Conservation (phyloP, 108 stramenopile genomes). For the Skeletonema menzelii region DNA sequence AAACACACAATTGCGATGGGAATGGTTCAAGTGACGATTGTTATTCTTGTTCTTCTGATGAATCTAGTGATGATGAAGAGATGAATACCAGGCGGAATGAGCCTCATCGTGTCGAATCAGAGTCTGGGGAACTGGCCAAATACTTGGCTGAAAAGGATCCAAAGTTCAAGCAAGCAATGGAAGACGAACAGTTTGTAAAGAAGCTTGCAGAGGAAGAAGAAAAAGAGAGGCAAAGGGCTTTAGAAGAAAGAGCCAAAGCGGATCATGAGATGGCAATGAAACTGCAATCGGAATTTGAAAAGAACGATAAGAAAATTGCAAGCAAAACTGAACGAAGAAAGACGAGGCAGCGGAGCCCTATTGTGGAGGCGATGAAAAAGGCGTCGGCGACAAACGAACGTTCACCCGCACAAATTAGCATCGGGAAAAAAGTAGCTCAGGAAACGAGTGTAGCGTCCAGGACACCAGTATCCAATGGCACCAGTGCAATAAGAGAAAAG, state of each 20-base stretch:
- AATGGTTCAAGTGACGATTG: constrained; percentile 41
- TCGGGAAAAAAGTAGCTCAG: too few relatives aligned
- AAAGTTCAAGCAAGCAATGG: constrained; percentile 19
- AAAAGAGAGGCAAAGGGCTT: neutral
- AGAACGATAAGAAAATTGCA: neutral
- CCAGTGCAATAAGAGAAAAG: neutral
- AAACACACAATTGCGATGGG: constrained; percentile 1
- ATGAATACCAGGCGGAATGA: constrained; percentile 1
- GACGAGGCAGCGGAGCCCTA: constrained; percentile 8
- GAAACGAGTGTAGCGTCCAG: neutral
- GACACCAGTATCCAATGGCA: neutral
- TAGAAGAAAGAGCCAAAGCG: constrained; percentile 1
- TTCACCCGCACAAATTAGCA: neutral
- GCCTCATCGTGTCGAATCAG: constrained; percentile 11
- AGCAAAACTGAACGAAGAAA: neutral
- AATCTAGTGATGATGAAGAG: constrained; percentile 6
- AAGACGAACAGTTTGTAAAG: constrained; percentile 27
- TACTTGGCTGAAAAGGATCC: constrained; percentile 33
- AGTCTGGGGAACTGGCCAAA: constrained; percentile 11
- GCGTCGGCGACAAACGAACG: neutral
- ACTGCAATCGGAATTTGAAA: constrained; percentile 8
- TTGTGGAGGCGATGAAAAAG: constrained; percentile 19
- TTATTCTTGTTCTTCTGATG: constrained; percentile 35
- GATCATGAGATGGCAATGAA: constrained; percentile 28
- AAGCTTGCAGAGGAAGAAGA: constrained; percentile 7